Conservation (phyloP, 139 green algal species). For the Pseudopediastrum boryanum region DNA sequence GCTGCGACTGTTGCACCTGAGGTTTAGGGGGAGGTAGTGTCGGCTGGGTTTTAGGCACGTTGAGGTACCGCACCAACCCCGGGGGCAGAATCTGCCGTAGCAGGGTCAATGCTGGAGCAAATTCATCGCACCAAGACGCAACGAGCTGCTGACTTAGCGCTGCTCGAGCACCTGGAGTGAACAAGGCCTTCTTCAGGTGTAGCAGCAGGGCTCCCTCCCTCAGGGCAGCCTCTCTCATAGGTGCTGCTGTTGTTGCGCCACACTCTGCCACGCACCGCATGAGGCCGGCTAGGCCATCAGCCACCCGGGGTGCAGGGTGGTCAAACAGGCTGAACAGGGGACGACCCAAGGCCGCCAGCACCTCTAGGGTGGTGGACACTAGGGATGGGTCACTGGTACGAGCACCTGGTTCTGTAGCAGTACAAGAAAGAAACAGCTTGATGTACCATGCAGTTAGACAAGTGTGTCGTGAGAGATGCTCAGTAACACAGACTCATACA, state of each 20-base stretch:
- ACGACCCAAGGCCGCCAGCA: conserved; percentile 65
- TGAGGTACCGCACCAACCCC: conserved; percentile 78
- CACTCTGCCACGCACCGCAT: conserved; percentile 82
- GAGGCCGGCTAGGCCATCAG: conserved; percentile 69
- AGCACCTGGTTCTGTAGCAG: conserved; percentile 50
- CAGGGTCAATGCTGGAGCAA: conserved; percentile 72
- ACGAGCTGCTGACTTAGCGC: conserved; percentile 72
- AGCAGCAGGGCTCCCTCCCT: conserved; percentile 80
- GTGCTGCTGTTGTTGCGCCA: conserved; percentile 72
- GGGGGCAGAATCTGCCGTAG: conserved; percentile 72
- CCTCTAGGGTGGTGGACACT: conserved; percentile 49
- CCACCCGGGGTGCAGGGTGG: conserved; percentile 66
- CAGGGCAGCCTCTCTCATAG: conserved; percentile 85
- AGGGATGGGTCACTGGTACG: conserved; percentile 67
- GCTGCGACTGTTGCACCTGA: neutral
- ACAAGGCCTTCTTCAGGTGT: conserved; percentile 73
- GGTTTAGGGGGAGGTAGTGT: neutral
- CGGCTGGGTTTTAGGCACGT: conserved; percentile 22
- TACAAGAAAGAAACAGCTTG: conserved; percentile 15
- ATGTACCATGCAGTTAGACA: no score
- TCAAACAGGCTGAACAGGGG: conserved; percentile 82
- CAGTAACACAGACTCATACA: conserved; percentile 3
- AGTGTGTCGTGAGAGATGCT: no score
- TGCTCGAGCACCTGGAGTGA: conserved; percentile 33
- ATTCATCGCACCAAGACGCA: conserved; percentile 81